Conservation (phyloP, 192 early-diverging fungal species). For the Linnemannia exigua region DNA sequence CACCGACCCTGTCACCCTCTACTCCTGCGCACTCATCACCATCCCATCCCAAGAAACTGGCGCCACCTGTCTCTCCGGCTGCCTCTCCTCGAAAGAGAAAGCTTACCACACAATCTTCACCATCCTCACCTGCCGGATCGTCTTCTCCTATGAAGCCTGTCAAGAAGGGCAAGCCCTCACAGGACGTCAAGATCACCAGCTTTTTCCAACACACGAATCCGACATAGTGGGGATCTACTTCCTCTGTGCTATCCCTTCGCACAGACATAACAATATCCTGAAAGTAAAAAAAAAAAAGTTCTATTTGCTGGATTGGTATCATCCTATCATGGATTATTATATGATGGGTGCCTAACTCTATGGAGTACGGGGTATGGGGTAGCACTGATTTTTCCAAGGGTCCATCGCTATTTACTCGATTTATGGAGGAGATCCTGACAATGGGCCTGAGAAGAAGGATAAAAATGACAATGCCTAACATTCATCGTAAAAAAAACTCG, state of each 20-base stretch:
- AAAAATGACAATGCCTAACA: slow-evolving; percentile 21
- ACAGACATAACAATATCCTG: neutral
- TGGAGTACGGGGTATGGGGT: neutral
- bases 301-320: neutral
- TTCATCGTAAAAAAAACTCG: neutral
- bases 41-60: neutral
- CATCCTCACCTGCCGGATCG: neutral
- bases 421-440: slow-evolving; percentile 32
- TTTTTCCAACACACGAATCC: slow-evolving; percentile 33
- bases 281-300: neutral
- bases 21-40: neutral
- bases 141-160: slow-evolving; percentile 3
- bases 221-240: neutral
- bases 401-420: neutral
- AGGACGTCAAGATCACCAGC: slow-evolving; percentile 43
- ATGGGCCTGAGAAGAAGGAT: slow-evolving; percentile 25
- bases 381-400: neutral
- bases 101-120: neutral
- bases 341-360: neutral
- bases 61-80: neutral
- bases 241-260: too few relatives aligned
- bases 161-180: slow-evolving; percentile 26
- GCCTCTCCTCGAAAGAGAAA: slow-evolving; percentile 14
- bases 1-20: neutral
- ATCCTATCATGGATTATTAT: slow-evolving; percentile 4